Base-by-base conservation (phyloP, 2,329 filamentous ascomycete species). In the Aspergillus novofumigatus region DNA sequence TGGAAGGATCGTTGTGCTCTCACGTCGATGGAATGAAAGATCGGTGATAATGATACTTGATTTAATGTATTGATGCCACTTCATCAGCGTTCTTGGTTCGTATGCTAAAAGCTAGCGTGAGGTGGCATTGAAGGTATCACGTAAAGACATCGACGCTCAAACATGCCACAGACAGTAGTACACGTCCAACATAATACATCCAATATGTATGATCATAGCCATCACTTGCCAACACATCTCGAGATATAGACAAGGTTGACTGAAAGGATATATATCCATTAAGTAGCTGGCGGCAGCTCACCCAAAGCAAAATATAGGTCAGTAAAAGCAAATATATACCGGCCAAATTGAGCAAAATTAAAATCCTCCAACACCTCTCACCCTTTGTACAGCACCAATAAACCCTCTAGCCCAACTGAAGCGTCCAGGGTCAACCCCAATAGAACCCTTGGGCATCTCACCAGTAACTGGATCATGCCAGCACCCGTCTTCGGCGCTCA, bases 341-440 rank as follows among this genome's bases (percentile, higher is more conserved):
- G n/a, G 35, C 9, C 20, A 41, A 44, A 45, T 41, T 50, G 1
- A 11, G 7, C 49, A 53, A 41, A 49, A 20, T 49, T 55, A 84
- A 63, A 85, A 86, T 0, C 80, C 82, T 1, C 83, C 83, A 14
- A 74, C 77, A 4, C 84, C 84, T 60, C 80, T 75, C 5, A 86
- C 81, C 54, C 84, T 75, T 65, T 85, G 80, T 3, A 86, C 75
- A 2, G 83, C 82, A 0, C 85, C 84, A 26, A 83, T 67, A 20
- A 84, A 64, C 0, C 84, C 84, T 69, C 80, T 85, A 0, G 80
- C 78, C 84, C 83, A 86, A 14, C 80, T 77, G 60, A 87, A 83
- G 32, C 71, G 74, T 0, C 83, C 83, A 0, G 81, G 80, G 65
- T 85, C 75, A 11, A 78, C 69, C 3, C 82, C 82, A 53, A 83